These are phyloP conservation scores for Tetradesmus lagerheimii DNA, from an alignment of 139 green algal species.

Conservation along the genomic window DNA sequence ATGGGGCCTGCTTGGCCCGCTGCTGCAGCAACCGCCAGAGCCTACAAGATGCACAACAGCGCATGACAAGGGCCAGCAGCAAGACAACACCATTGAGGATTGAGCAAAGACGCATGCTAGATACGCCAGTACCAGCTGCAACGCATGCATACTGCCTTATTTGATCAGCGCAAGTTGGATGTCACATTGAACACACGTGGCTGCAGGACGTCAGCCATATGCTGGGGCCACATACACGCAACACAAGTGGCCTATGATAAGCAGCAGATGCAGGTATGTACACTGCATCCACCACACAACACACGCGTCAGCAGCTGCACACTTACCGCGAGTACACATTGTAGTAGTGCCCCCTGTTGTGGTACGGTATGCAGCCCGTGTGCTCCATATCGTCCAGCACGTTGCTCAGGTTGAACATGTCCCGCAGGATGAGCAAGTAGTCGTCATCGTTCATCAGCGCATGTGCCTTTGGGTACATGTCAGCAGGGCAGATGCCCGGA, in stretches of 20 bases:
- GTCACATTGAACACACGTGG: no score
- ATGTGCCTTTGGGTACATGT: conserved; percentile 58
- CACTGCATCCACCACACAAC: background rate
- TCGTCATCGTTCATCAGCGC: conserved; percentile 65
- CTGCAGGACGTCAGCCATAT: no score
- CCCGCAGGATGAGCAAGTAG: conserved; percentile 66
- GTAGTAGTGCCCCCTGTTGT: conserved; percentile 60
- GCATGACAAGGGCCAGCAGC: background rate
- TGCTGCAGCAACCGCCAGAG: conserved; percentile 1
- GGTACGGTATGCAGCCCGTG: conserved; percentile 60
- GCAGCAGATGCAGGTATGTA: background rate
- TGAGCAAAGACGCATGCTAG: no score
- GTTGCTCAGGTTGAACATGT: conserved; percentile 72
- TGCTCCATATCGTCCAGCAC: conserved; percentile 72
- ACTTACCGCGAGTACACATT: conserved; percentile 55
- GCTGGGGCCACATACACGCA: no score
- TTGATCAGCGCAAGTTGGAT: no score
- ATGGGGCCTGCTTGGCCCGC: background rate
- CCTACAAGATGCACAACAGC: background rate
- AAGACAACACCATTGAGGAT: background rate
- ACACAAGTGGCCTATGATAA: no score
- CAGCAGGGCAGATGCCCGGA: conserved; percentile 47
- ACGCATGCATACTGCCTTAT: no score
- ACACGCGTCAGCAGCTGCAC: conserved; percentile 4
- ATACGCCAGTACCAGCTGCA: background rate